Conservation (phyloP, 345 rosid genomes). For the Eutrema heterophyllum region DNA sequence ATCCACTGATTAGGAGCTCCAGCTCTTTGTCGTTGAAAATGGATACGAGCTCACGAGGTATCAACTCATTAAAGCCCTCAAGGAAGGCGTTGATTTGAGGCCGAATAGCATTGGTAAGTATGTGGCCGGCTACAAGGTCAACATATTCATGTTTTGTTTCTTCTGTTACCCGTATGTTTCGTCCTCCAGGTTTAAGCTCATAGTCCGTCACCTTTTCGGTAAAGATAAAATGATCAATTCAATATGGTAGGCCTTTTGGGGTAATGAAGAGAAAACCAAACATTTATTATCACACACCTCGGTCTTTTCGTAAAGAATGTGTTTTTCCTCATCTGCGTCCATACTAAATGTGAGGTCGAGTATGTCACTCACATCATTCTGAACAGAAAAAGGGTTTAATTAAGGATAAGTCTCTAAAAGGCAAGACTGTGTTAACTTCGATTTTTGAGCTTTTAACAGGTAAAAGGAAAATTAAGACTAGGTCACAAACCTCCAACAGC, state of each 20-base stretch:
- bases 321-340: slow-evolving; percentile 98
- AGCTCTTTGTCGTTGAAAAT: slow-evolving; percentile 97
- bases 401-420: neutral
- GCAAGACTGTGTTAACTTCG: neutral
- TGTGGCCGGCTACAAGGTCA: slow-evolving; percentile 96
- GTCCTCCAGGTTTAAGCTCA: slow-evolving; percentile 96
- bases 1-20: slow-evolving; percentile 98
- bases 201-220: slow-evolving; percentile 80
- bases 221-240: slow-evolving; percentile 14
- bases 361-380: slow-evolving; percentile 86
- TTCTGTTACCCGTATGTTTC: slow-evolving; percentile 89
- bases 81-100: slow-evolving; percentile 92
- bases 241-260: neutral
- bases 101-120: slow-evolving; percentile 90
- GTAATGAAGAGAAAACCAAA: neutral
- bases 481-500: slow-evolving; percentile 81
- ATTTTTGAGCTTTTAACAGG: neutral
- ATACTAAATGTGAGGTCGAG: slow-evolving; percentile 94
- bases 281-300: slow-evolving; percentile 47
- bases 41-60: slow-evolving; percentile 76
- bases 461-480: neutral
- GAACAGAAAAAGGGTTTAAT: slow-evolving; percentile 19
- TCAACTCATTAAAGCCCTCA: slow-evolving; percentile 79
- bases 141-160: slow-evolving; percentile 97
- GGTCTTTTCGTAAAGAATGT: slow-evolving; percentile 87